Evolutionary conservation across 805 yeast genomes (phyloP), one percentile per base, ranked within the genome.

Genomic region (Yarrowia bubula): DNA sequence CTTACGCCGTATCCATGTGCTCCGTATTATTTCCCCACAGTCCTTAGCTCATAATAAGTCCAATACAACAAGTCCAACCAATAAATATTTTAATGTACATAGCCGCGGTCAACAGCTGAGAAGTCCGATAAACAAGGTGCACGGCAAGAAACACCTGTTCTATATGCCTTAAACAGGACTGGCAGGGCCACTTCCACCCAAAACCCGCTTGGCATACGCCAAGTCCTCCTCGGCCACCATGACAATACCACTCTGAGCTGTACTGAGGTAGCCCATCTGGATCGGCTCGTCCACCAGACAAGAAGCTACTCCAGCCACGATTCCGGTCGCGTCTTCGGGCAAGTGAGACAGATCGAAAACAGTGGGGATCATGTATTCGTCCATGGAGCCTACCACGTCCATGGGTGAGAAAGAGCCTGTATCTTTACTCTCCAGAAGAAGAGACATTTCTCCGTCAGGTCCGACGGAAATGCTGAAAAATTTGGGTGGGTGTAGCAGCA

Each of bases 231-330:
- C 80, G 0, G 88, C 85, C 1, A 86, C 80, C 79, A 86, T 78
- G 5, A 86, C 84, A 10, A 86, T 78, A 4, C 85, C 88, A 0
- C 87, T 80, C 64, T 79, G 74, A 8, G 87, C 89, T 76, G 87
- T 83, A 22, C 87, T 83, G 18, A 86, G 74, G 68, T 85, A 86
- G 70, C 81, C 81, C 69, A 70, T 70, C 83, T 83, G 68, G 81
- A 86, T 55, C 77, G 77, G 2, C 69, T 64, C 68, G 77, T 79
- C 76, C 18, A 81, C 70, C 28, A 86, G 72, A 64, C 76, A 78
- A 43, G 83, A 75, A 0, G 90, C 88, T 22, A 86, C 79, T 1
- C 88, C 88, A 0, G 89, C 85, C 1, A 86, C 89, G 57, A 86
- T 84, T 44, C 90, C 90, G 22, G 86, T 84, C 8, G 84, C 77